Evolutionary conservation across 805 yeast species (phyloP), one percentile per base, ranked within the genome.

Genomic region (Starmerella davenportii): DNA sequence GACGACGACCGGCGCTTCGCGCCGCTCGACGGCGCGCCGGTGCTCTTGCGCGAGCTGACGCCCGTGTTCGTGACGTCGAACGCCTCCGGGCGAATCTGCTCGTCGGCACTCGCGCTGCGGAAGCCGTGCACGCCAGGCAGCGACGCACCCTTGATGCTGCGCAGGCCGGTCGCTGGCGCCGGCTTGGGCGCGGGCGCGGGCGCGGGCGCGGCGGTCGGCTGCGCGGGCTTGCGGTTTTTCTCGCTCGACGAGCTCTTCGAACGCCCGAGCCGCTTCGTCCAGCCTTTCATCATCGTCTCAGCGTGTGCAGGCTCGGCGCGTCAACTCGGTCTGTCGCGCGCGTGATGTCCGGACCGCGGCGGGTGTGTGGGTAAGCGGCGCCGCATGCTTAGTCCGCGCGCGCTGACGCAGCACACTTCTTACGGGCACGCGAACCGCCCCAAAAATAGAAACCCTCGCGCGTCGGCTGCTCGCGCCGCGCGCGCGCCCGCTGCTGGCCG

Each of bases 261-360:
- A 39, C 55, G 47, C 39, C 55, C 53, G 42, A 57, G 56, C 34
- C 61, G 51, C 44, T 55, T 56, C 21, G 62, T 57, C 62, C 62
- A 57, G 38, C 60, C 58, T 49, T 56, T 57, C 62, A 57, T 57
- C 59, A 54, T 57, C 28, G 38, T 42, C n/a, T n/a, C n/a, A n/a
- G n/a, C n/a, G n/a, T n/a, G n/a, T n/a, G n/a, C n/a, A n/a, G n/a
- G 34, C 37, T 13, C 15, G 35, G 17, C 13, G 14, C 28, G 28
- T n/a, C n/a, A n/a, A n/a, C n/a, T n/a, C n/a, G n/a, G n/a, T n/a
- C n/a, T n/a, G n/a, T n/a, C n/a, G n/a, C n/a, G n/a, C n/a, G n/a
- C n/a, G n/a, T n/a, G n/a, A n/a, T n/a, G n/a, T n/a, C n/a, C 28
- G 28, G 9, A 14, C 28, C 28, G 13, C 9, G 28, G n/a, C n/a